Conservation (phyloP, 768 basidiomycete genomes). For the Lactifluus pinguis region DNA sequence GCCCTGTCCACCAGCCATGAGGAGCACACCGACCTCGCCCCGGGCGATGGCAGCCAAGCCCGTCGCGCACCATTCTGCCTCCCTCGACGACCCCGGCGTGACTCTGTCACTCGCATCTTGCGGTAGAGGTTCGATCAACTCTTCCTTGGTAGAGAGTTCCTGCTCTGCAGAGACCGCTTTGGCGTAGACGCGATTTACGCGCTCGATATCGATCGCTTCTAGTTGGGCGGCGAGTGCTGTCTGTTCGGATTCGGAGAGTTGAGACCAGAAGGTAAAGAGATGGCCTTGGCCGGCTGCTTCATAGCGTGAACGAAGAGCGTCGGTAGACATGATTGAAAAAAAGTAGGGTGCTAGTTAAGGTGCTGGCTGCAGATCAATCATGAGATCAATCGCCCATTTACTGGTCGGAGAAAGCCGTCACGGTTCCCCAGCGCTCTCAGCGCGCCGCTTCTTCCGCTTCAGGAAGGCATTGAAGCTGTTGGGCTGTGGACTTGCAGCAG, state of each 20-base stretch:
- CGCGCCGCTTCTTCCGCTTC: too few species aligned
- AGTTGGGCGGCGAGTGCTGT: constrained; percentile 61
- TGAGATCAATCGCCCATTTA: too few species aligned
- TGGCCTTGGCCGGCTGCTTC: constrained; percentile 79
- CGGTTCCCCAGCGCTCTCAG: too few species aligned
- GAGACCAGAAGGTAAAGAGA: constrained; percentile 79
- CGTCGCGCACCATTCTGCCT: constrained; percentile 60
- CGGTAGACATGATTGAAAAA: constrained; percentile 39
- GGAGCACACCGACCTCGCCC: constrained; percentile 85
- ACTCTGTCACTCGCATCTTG: constrained; percentile 61
- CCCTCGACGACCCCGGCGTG: constrained; percentile 44
- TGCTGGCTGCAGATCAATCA: too few species aligned
- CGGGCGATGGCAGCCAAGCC: constrained; percentile 56
- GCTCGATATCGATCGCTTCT: constrained; percentile 70
- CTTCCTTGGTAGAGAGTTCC: constrained; percentile 31
- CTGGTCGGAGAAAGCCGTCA: too few species aligned
- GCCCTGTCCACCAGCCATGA: constrained; percentile 98
- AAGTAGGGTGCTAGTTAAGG: background rate
- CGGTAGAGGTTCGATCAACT: constrained; percentile 72
- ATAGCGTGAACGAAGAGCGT: constrained; percentile 54
- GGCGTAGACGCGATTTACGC: constrained; percentile 82
- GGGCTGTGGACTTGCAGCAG: too few species aligned
- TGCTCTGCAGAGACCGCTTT: constrained; percentile 66
- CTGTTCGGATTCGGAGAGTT: constrained; percentile 58
- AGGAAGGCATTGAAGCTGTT: too few species aligned